These are phyloP conservation scores for Persicaria tinctoria DNA, from an alignment of 148 eudicot genomes.

Conservation along the genomic window DNA sequence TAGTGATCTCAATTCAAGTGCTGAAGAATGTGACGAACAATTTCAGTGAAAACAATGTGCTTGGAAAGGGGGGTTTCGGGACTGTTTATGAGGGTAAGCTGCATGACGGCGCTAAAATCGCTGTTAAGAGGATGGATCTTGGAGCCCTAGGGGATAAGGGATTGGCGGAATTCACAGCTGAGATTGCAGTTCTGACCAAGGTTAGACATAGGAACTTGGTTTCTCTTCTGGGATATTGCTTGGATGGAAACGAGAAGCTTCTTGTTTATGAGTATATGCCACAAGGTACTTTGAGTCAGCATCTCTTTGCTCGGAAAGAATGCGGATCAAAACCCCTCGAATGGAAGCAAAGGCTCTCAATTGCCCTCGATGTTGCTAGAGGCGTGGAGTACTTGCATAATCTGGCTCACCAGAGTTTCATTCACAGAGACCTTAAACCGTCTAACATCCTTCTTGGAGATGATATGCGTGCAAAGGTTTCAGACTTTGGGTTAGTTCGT, in stretches of 20 bases:
- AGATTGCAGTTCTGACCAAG: conserved; percentile 64
- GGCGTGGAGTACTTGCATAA: conserved; percentile 77
- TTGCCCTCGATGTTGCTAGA: conserved; percentile 80
- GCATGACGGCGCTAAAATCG: conserved; percentile 66
- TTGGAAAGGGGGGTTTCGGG: conserved; percentile 83
- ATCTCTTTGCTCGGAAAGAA: conserved; percentile 50
- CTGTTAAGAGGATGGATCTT: conserved; percentile 78
- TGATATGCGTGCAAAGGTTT: conserved; percentile 74
- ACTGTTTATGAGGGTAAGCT: conserved; percentile 70
- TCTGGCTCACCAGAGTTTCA: conserved; percentile 75
- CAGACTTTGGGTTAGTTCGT: conserved; percentile 86
- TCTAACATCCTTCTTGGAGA: conserved; percentile 73
- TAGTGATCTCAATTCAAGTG: conserved; percentile 56
- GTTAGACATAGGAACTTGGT: conserved; percentile 76
- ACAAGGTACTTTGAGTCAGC: conserved; percentile 60
- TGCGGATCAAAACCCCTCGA: conserved; percentile 52
- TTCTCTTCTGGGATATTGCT: conserved; percentile 61
- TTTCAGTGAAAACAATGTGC: conserved; percentile 49
- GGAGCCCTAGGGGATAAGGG: conserved; percentile 61
- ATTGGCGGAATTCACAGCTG: conserved; percentile 61
- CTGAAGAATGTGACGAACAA: conserved; percentile 57
- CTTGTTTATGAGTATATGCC: conserved; percentile 80
- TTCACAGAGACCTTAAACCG: conserved; percentile 80
- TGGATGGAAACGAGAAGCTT: conserved; percentile 71
- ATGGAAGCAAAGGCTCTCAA: conserved; percentile 61